Evolutionary conservation across 2,329 filamentous ascomycete species (phyloP).

Genomic region (Coniochaeta sp.): DNA sequence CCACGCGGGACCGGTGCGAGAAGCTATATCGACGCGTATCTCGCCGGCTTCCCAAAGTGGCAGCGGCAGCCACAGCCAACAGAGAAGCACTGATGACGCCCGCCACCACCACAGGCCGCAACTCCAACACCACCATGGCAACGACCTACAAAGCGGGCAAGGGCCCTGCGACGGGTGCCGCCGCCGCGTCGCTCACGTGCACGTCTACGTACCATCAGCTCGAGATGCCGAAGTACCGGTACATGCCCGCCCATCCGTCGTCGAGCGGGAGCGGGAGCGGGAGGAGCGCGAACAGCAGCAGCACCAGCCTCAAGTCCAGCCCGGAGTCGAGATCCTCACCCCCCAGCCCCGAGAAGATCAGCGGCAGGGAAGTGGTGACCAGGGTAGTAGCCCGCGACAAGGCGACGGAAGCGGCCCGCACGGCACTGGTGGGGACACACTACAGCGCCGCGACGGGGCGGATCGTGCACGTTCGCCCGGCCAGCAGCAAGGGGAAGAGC

Average conservation of each 20-base stretch:
- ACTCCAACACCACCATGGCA: neutral
- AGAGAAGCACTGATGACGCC: conserved; percentile 3
- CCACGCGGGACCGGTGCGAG: conserved; percentile 9
- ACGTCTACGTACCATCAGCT: conserved; percentile 21
- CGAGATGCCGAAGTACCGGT: neutral
- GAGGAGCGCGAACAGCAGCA: neutral
- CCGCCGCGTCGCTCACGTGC: conserved; percentile 17
- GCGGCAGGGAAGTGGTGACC: too few species aligned
- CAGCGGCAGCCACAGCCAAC: neutral
- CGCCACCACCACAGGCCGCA: conserved; percentile 8
- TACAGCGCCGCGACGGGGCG: neutral
- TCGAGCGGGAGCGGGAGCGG: too few species aligned
- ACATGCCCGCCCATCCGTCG: neutral
- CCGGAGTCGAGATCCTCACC: neutral
- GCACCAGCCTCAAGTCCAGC: neutral
- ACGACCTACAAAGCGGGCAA: neutral
- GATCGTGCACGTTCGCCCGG: neutral
- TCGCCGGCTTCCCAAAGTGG: neutral
- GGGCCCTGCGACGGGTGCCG: too few species aligned
- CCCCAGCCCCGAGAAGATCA: neutral
- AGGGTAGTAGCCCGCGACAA: neutral
- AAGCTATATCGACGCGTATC: conserved; percentile 3
- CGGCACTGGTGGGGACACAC: neutral
- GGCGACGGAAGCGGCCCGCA: neutral
- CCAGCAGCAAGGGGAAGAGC: neutral